These are phyloP conservation scores for Baudoinia panamericana DNA, from an alignment of 495 filamentous ascomycete genomes.

Conservation along the genomic window DNA sequence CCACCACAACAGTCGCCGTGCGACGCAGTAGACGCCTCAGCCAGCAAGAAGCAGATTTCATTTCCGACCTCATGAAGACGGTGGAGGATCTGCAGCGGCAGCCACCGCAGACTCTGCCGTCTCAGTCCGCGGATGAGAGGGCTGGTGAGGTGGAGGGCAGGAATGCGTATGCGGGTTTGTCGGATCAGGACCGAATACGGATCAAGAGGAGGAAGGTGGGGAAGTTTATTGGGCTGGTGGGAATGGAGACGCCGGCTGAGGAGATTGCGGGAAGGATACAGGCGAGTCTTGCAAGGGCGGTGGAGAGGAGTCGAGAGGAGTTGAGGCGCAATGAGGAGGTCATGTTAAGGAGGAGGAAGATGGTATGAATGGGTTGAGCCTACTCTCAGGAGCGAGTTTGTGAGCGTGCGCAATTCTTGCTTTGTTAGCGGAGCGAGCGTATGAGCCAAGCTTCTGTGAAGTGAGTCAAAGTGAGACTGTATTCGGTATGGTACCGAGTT, in stretches of 20 bases:
- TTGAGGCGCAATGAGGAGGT: constrained; percentile 20
- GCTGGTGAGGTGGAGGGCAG: background rate
- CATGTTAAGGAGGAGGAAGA: constrained; percentile 21
- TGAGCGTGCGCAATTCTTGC: background rate
- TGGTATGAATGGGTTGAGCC: constrained; percentile 3
- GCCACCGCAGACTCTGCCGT: background rate
- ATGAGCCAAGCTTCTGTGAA: too few species aligned
- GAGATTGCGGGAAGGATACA: constrained; percentile 26
- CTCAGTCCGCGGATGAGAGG: constrained; percentile 4
- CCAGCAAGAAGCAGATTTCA: constrained; percentile 9
- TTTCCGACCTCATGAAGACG: constrained; percentile 14
- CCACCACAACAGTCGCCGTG: background rate
- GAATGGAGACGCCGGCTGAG: constrained; percentile 30
- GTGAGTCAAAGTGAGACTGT: too few species aligned
- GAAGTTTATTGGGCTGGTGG: constrained; percentile 31
- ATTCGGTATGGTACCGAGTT: too few species aligned
- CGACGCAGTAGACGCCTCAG: constrained; percentile 6
- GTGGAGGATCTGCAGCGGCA: constrained; percentile 12
- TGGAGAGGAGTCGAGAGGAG: constrained; percentile 17
- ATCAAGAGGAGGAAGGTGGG: constrained; percentile 33
- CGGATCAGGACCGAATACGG: constrained; percentile 18
- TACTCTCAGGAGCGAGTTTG: background rate
- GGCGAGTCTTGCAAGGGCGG: constrained; percentile 17
- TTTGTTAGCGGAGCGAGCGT: too few species aligned
- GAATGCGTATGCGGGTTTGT: constrained; percentile 15